These are phyloP conservation scores for Rhizopus arrhizus DNA, from an alignment of 371 early-diverging fungal species.

Conservation along the genomic window DNA sequence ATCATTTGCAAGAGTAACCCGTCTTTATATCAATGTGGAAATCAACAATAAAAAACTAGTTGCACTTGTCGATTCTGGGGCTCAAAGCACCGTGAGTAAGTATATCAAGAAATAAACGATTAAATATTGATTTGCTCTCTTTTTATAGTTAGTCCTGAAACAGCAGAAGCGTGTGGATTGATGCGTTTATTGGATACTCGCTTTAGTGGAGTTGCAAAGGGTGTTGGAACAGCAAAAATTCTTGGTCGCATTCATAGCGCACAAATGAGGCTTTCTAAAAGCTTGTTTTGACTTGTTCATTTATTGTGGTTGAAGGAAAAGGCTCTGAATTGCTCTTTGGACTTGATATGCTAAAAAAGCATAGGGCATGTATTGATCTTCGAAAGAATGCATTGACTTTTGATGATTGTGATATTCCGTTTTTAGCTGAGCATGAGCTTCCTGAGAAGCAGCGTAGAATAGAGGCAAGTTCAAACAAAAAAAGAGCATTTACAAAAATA, in stretches of 20 bases:
- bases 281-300: conserved; percentile 82
- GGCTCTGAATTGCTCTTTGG: conserved; percentile 91
- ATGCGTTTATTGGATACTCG: conserved; percentile 89
- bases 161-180: conserved; percentile 85
- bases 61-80: conserved; percentile 97
- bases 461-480: conserved; percentile 28
- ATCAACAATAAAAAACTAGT: conserved; percentile 88
- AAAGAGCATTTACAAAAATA: neutral
- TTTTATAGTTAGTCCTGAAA: conserved; percentile 72
- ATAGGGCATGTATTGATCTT: conserved; percentile 90
- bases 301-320: conserved; percentile 93
- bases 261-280: conserved; percentile 72
- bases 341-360: conserved; percentile 91
- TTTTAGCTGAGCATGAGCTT: conserved; percentile 89
- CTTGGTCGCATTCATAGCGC: conserved; percentile 92
- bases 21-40: conserved; percentile 88
- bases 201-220: conserved; percentile 90
- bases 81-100: conserved; percentile 94
- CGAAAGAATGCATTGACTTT: conserved; percentile 79
- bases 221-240: conserved; percentile 95
- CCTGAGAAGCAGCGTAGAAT: conserved; percentile 70
- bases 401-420: conserved; percentile 81
- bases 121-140: neutral
- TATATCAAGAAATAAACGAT: neutral
- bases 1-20: conserved; percentile 85